Base-by-base conservation (phyloP, 2,329 filamentous ascomycete species). In the Corynespora cassiicola region DNA sequence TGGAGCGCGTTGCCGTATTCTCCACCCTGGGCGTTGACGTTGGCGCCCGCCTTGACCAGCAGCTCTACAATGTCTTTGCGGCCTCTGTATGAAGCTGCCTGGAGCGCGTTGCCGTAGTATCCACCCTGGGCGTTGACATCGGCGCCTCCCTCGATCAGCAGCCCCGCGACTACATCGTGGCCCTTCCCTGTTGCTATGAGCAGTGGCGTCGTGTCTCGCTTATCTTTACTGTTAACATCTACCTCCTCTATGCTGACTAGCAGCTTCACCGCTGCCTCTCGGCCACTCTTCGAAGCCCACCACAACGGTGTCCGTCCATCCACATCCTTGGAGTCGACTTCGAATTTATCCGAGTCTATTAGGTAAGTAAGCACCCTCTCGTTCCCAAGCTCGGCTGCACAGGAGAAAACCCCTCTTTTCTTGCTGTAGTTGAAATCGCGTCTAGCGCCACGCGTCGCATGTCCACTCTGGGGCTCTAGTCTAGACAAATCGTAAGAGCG, bases 381-480 rank as follows among this genome's bases (percentile, higher is more conserved):
- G 36, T 54, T 26, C 12, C 15, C 52, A 24, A 36, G 18, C 37
- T 55, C 29, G 2, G 33, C 40, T 17, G 61, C 52, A 47, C 54
- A 65, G 4, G 46, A 51, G 16, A 51, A 43, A 31, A 45, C 44
- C 29, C 42, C 56, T 24, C 23, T 45, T 14, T 23, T 1, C 16
- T 36, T 39, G 18, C 24, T 30, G 36, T 25, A 40, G 24, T 25
- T 36, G 31, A 45, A 40, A 20, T 41, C 24, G 17, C 36, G 41
- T 24, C 31, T 25, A 31, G 22, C 22, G 36, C 35, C 16, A 26
- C 29, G 17, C 18, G 3, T 20, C 27, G 26, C 29, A 10, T 7
- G 15, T 14, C 12, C 5, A 15, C 20, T 14, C 23, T 10, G 14
- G 4, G 18, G 12, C 20, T n/a, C 15, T 31, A 14, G 14, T 22